phyloP scores from a whole-genome alignment of 2,329 filamentous ascomycete genomes.

The Thielaviopsis ethacetica region DNA sequence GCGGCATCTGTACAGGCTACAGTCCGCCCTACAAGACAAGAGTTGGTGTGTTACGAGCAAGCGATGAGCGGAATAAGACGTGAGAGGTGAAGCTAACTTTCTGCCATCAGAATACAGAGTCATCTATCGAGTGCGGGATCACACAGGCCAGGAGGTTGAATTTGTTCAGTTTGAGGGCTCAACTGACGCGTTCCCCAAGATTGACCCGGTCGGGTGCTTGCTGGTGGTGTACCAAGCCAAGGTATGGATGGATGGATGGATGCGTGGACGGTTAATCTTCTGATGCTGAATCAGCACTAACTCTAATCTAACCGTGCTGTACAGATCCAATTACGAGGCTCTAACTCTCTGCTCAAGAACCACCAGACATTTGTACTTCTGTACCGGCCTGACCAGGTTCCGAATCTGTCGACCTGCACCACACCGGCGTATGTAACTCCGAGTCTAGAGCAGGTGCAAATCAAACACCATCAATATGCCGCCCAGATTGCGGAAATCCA shows the following conservation, averaged over 20 bases:
- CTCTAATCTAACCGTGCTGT: neutral
- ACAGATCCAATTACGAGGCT: neutral
- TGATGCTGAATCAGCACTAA: neutral
- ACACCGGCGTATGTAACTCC: neutral
- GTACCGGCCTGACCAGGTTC: slow-evolving; percentile 14
- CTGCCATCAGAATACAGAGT: neutral
- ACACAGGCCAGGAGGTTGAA: neutral
- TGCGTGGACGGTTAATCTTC: neutral
- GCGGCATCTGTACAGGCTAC: neutral
- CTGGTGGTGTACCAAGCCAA: neutral
- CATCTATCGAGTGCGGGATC: neutral
- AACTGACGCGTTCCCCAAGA: neutral
- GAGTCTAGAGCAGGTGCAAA: neutral
- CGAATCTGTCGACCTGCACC: slow-evolving; percentile 24
- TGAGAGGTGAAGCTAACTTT: neutral
- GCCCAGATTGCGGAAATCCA: neutral
- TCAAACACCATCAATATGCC: neutral
- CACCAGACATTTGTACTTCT: neutral
- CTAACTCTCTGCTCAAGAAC: neutral
- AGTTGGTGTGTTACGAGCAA: neutral
- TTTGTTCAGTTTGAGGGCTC: neutral
- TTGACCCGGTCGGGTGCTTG: neutral
- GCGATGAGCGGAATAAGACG: neutral
- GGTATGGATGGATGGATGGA: neutral
- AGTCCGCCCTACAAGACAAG: neutral